phyloP scores from a whole-genome alignment of 2,329 filamentous ascomycete species.

The Paecilomyces sp. region DNA sequence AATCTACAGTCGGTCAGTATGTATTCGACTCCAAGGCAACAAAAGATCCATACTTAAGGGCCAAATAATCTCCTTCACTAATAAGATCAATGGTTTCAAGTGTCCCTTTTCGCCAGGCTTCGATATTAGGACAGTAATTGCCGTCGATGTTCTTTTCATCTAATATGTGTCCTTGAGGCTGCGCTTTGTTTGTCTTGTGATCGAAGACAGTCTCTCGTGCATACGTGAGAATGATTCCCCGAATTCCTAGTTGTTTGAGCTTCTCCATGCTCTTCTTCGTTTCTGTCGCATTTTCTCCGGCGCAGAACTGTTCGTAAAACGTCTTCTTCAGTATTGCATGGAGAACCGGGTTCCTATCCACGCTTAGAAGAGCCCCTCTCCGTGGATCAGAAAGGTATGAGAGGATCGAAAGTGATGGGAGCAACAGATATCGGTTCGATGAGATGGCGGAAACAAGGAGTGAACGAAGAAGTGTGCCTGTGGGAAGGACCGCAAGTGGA shows the following conservation, averaged over 20 bases:
- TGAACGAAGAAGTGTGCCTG: constrained; percentile 31
- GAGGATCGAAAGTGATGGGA: constrained; percentile 63
- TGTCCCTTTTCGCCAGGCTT: constrained; percentile 66
- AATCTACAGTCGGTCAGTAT: neutral
- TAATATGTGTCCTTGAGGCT: neutral
- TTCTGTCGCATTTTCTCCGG: constrained; percentile 65
- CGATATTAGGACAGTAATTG: constrained; percentile 15
- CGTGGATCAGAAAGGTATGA: constrained; percentile 57
- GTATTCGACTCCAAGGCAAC: neutral
- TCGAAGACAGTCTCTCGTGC: constrained; percentile 69
- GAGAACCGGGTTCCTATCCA: constrained; percentile 68
- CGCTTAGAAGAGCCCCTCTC: constrained; percentile 49
- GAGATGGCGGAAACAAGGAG: constrained; percentile 42
- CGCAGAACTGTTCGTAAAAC: constrained; percentile 87
- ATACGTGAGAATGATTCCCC: constrained; percentile 77
- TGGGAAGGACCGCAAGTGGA: constrained; percentile 24
- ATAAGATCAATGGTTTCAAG: constrained; percentile 57
- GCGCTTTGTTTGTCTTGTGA: constrained; percentile 14
- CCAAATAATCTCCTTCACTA: constrained; percentile 53
- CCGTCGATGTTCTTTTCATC: constrained; percentile 8
- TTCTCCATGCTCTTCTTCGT: constrained; percentile 56
- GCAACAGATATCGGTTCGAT: constrained; percentile 52
- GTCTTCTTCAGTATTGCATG: constrained; percentile 56
- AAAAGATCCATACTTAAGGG: constrained; percentile 45
- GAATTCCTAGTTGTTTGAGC: constrained; percentile 69